These are phyloP conservation scores for Phlebiopsis gigantea DNA, from an alignment of 768 basidiomycete genomes.

Conservation along the genomic window DNA sequence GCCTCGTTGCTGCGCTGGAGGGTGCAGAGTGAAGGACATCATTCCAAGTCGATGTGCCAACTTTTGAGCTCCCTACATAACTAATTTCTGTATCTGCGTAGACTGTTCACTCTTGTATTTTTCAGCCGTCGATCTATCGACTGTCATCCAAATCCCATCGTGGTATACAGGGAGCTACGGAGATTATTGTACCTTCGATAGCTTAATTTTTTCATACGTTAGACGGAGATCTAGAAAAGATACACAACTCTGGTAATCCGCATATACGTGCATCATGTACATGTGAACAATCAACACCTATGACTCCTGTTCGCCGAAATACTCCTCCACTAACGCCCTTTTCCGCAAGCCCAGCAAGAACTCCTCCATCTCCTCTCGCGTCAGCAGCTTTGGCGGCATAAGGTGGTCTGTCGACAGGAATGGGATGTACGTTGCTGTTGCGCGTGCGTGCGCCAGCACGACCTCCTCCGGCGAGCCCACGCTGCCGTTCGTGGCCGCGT, in stretches of 20 bases:
- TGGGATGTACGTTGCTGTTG: slow-evolving; percentile 65
- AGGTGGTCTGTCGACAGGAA: slow-evolving; percentile 73
- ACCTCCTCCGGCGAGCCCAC: slow-evolving; percentile 23
- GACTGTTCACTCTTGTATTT: too few species aligned
- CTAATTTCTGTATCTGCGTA: neutral
- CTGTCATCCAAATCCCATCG: too few species aligned
- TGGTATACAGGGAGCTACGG: too few species aligned
- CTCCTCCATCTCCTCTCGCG: slow-evolving; percentile 71
- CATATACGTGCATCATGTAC: neutral
- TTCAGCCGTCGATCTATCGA: too few species aligned
- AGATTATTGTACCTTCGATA: too few species aligned
- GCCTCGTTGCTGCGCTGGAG: slow-evolving; percentile 49
- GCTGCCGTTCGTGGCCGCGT: neutral
- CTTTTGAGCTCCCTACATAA: neutral
- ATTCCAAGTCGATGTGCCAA: neutral
- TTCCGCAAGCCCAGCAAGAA: slow-evolving; percentile 75
- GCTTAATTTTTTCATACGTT: too few species aligned
- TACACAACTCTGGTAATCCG: too few species aligned
- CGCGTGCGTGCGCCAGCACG: slow-evolving; percentile 36
- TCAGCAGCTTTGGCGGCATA: slow-evolving; percentile 70
- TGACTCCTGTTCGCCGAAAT: slow-evolving; percentile 41
- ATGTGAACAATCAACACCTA: neutral
- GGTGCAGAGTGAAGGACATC: neutral
- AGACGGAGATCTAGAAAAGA: too few species aligned
- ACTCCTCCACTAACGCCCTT: slow-evolving; percentile 78